These are phyloP conservation scores for Melastoma candidum DNA, from an alignment of 441 rosid genomes.

Conservation along the genomic window DNA sequence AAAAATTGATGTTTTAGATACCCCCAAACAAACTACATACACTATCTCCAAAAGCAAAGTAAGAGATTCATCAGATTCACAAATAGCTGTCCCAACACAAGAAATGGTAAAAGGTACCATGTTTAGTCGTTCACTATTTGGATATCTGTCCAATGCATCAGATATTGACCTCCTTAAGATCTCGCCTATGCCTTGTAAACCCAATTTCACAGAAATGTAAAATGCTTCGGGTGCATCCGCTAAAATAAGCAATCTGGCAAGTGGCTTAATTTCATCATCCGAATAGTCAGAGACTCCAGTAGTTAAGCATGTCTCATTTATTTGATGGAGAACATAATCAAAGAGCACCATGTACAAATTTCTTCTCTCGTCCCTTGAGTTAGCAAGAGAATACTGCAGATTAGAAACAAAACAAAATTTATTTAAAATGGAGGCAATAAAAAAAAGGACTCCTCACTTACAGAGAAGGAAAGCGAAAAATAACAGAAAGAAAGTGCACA, in stretches of 20 bases:
- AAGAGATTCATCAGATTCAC: too few species aligned
- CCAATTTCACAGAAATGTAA: conserved; percentile 91
- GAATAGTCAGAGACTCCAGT: conserved; percentile 82
- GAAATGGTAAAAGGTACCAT: conserved; percentile 33
- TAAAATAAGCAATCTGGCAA: conserved; percentile 72
- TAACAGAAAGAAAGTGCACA: too few species aligned
- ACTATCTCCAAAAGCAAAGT: too few species aligned
- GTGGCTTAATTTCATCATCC: conserved; percentile 84
- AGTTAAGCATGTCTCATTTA: conserved; percentile 68
- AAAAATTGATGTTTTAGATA: too few species aligned
- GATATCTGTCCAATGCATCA: conserved; percentile 66
- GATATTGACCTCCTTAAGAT: conserved; percentile 88
- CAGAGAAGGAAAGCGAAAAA: too few species aligned
- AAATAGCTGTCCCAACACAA: too few species aligned
- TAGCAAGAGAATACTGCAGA: conserved; percentile 85
- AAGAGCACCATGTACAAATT: conserved; percentile 84
- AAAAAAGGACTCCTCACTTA: too few species aligned
- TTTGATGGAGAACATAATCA: conserved; percentile 79
- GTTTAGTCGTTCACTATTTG: conserved; percentile 76
- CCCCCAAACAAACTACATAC: too few species aligned
- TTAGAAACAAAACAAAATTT: conserved; percentile 3
- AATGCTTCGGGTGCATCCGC: conserved; percentile 97
- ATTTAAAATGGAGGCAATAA: background rate
- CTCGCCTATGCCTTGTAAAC: conserved; percentile 94
- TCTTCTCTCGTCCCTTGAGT: conserved; percentile 84